Evolutionary conservation across 108 stramenopile genomes (phyloP), one percentile per base, ranked within the genome.

Genomic region (Nitzschia sp.): DNA sequence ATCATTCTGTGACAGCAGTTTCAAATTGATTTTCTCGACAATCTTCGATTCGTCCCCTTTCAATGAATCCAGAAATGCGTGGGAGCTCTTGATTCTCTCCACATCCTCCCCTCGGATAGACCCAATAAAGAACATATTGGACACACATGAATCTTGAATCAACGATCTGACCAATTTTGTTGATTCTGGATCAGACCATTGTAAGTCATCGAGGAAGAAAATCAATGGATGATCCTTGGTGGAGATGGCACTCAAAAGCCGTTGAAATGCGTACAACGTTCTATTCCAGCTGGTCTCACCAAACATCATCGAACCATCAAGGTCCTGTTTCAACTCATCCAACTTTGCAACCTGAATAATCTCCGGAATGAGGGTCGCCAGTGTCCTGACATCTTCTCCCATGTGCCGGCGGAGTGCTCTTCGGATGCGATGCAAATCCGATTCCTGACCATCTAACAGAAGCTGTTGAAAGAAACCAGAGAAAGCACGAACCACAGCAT

Each of bases 181-280:
- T 19, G 78, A 69, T 3, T 57, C 64, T 15, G 71, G 29, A 53
- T 75, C 74, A 11, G 63, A 62, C 72, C 72, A 73, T 40, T 80
- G 73, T 7, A 74, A 25, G 48, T 80, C 68, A 42, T 80, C 79
- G 10, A 80, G 68, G 53, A 75, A 75, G 59, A 80, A 20, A 15
- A 80, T 53, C 22, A 75, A 39, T 34, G 69, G 73, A 37, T 61
- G 46, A 12, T 72, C 59, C 15, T 55, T 29, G 11, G 8, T 46
- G 34, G 62, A 69, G 24, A 77, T 57, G 0, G 70, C 69, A 48
- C 57, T 37, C 0, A 77, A 40, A 10, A 77, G 58, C 11, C 20
- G 41, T 26, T 69, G 52, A 15, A 76, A 69, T 10, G 69, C 46
- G 48, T 76, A 76, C 25, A 43, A 41, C 11, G 69, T 21, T 34